These are phyloP conservation scores for Cladophialophora exuberans DNA, from an alignment of 2,329 filamentous ascomycete species.

Conservation along the genomic window DNA sequence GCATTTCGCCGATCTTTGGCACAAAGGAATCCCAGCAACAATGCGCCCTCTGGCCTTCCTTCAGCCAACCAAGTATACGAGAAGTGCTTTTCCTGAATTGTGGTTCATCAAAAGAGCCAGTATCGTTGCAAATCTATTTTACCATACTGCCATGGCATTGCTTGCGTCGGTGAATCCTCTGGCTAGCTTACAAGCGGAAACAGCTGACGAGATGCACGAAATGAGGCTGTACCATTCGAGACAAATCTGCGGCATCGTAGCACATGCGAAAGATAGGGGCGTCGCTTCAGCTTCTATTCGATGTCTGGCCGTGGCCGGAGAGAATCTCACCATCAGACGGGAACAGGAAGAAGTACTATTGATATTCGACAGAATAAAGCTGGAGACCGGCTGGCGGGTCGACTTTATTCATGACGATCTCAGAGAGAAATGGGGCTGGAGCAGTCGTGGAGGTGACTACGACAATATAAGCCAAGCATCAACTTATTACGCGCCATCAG, in stretches of 20 bases:
- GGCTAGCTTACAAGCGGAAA: constrained; percentile 57
- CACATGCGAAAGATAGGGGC: constrained; percentile 78
- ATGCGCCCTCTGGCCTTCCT: constrained; percentile 87
- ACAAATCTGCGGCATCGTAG: constrained; percentile 86
- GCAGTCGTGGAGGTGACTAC: constrained; percentile 44
- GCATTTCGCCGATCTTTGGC: constrained; percentile 81
- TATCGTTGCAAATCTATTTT: constrained; percentile 81
- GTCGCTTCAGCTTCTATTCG: constrained; percentile 79
- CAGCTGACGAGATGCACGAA: constrained; percentile 67
- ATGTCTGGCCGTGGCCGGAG: constrained; percentile 75
- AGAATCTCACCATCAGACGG: constrained; percentile 66
- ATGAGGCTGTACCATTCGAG: constrained; percentile 75
- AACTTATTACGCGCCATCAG: constrained; percentile 29
- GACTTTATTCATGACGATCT: constrained; percentile 73
- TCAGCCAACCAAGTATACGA: constrained; percentile 65
- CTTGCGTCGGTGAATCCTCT: constrained; percentile 76
- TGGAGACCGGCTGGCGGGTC: constrained; percentile 78
- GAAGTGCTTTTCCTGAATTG: constrained; percentile 81
- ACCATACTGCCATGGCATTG: constrained; percentile 82
- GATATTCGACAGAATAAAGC: constrained; percentile 75
- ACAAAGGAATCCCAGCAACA: constrained; percentile 73
- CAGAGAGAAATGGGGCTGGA: constrained; percentile 78
- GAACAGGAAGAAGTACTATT: constrained; percentile 81
- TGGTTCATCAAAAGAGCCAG: constrained; percentile 87
- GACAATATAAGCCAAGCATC: constrained; percentile 39